Evolutionary conservation across 345 rosid genomes (phyloP).

Genomic region (Hypericum perforatum): DNA sequence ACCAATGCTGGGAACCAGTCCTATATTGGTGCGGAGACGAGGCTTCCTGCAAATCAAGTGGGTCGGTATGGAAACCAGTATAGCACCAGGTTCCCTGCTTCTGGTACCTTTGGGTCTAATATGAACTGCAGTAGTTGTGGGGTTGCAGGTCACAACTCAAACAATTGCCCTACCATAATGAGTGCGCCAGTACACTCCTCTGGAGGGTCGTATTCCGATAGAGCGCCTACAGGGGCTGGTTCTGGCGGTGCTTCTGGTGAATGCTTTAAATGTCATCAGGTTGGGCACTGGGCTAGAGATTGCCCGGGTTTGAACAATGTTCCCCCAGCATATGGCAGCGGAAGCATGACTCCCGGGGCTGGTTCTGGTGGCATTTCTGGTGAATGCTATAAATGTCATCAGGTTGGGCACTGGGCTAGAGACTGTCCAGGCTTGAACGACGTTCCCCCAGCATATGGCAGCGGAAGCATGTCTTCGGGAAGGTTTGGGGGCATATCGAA

Average conservation of each 20-base stretch:
- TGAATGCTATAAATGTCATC: no score
- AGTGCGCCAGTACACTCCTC: slow-evolving; percentile 34
- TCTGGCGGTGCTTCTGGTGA: slow-evolving; percentile 21
- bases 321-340: slow-evolving; percentile 19
- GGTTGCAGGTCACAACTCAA: slow-evolving; percentile 44
- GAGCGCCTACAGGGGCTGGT: slow-evolving; percentile 23
- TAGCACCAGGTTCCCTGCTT: slow-evolving; percentile 18
- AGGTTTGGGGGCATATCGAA: slow-evolving; percentile 38
- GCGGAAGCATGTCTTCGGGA: slow-evolving; percentile 26
- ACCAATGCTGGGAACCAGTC: slow-evolving; percentile 12
- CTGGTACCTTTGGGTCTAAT: slow-evolving; percentile 11
- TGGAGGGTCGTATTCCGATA: slow-evolving; percentile 25
- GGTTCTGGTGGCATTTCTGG: no score
- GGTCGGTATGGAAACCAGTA: slow-evolving; percentile 43
- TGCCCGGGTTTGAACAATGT: slow-evolving; percentile 35
- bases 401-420: no score
- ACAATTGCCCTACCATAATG: slow-evolving; percentile 66
- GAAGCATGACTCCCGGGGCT: no score
- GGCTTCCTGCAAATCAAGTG: slow-evolving; percentile 30
- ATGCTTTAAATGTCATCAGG: slow-evolving; percentile 52
- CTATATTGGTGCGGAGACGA: slow-evolving; percentile 20
- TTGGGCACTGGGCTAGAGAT: slow-evolving; percentile 62
- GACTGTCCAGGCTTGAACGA: not conserved
- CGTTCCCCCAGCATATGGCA: slow-evolving; percentile 32
- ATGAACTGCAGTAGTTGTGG: slow-evolving; percentile 51